Evolutionary conservation across 2,329 filamentous ascomycete species (phyloP), one percentile per base, ranked within the genome.

Genomic region (Mycocentrospora acerina): DNA sequence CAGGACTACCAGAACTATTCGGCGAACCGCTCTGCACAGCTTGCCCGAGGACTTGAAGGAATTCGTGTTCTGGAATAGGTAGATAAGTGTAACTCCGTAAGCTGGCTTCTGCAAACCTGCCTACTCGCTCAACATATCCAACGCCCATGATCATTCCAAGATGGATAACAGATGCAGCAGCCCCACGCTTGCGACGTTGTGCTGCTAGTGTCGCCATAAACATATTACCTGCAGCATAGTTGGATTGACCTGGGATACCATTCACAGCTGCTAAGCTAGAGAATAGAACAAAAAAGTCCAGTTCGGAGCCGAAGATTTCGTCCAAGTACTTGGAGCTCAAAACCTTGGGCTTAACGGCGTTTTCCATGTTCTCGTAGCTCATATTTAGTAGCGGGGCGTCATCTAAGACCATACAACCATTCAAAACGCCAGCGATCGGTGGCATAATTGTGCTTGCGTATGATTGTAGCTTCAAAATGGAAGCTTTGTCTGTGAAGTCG

Each of bases 71-170:
- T n/a, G n/a, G n/a, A n/a, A n/a, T n/a, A n/a, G n/a, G n/a, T n/a
- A n/a, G n/a, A n/a, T n/a, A n/a, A n/a, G n/a, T n/a, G n/a, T n/a
- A n/a, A n/a, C n/a, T n/a, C n/a, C n/a, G n/a, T n/a, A n/a, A n/a
- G n/a, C n/a, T n/a, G n/a, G n/a, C n/a, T n/a, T n/a, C n/a, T n/a
- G n/a, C n/a, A n/a, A n/a, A n/a, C n/a, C n/a, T n/a, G n/a, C n/a
- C n/a, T n/a, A n/a, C n/a, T n/a, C 42, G 34, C 12, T 45, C 39
- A 6, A 74, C 57, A 40, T 71, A 37, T 13, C 73, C 72, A 4
- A 54, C 29, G n/a, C 37, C 70, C 3, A 59, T 57, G 10, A 83
- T 70, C 2, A 71, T 71, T 0, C 77, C 78, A 8, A 83, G 63
- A 48, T 82, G 72, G 2, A 83, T 34, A 1, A 40, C 25, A 2